Percentiles rank a stretch among this genome's conserved stretches.
phyloP scores from a whole-genome alignment of 352 stramenopile species.

The Phytophthora crassamura region DNA sequence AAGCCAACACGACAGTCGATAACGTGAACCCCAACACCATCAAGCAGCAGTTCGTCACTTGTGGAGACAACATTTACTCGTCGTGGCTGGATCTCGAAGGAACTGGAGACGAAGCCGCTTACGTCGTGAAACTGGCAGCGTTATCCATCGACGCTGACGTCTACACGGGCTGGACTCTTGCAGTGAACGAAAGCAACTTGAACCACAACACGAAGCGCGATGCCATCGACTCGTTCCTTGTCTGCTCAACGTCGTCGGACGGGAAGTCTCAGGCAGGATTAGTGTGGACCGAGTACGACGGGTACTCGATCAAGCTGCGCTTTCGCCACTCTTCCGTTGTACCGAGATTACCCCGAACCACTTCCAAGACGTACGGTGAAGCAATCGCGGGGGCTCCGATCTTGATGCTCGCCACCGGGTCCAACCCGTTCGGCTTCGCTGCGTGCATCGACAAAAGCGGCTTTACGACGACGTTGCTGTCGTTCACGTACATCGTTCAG shows the following conservation, averaged over 20 bases:
- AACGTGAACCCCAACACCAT: conserved; percentile 34
- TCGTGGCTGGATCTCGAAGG: conserved; percentile 52
- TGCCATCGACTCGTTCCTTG: conserved; percentile 37
- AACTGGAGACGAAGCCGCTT: conserved; percentile 2
- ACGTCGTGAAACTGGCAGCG: conserved; percentile 34
- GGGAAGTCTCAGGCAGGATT: conserved; percentile 36
- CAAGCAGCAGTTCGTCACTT: conserved; percentile 39
- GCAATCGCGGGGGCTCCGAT: conserved; percentile 44
- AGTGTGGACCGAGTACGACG: conserved; percentile 81
- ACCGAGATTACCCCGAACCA: conserved; percentile 19
- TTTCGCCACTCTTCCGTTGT: conserved; percentile 50
- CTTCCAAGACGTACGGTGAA: conserved; percentile 45
- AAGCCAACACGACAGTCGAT: conserved; percentile 14
- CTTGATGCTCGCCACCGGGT: conserved; percentile 51
- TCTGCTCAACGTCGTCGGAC: conserved; percentile 45
- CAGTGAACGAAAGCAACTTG: conserved; percentile 19
- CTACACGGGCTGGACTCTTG: conserved; percentile 38
- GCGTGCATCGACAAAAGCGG: conserved; percentile 65
- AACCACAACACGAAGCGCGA: conserved; percentile 73
- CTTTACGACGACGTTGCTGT: conserved; percentile 38
- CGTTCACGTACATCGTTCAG: conserved; percentile 64
- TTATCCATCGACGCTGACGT: conserved; percentile 22
- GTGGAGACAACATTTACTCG: conserved; percentile 48
- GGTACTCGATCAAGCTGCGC: conserved; percentile 67
- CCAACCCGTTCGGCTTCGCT: conserved; percentile 46